phyloP scores from a whole-genome alignment of 495 filamentous ascomycete genomes.

The Hypoxylon intermedium region DNA sequence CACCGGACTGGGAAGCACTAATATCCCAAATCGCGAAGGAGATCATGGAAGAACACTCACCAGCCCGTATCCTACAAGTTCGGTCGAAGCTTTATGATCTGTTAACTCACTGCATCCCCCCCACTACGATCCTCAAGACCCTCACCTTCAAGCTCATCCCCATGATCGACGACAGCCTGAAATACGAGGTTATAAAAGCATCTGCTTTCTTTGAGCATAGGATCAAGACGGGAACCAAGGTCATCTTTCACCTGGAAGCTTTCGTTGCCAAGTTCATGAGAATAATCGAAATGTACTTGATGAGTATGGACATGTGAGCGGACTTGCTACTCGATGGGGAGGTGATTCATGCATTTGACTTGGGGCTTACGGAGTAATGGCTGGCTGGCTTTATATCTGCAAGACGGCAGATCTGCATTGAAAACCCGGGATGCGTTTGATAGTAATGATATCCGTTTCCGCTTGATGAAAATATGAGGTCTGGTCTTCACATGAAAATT shows the following conservation, averaged over 20 bases:
- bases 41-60: conserved; percentile 89
- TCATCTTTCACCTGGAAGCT: conserved; percentile 96
- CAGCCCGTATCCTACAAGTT: conserved; percentile 82
- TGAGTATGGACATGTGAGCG: conserved; percentile 78
- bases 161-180: conserved; percentile 84
- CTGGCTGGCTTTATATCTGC: conserved; percentile 19
- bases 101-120: conserved; percentile 93
- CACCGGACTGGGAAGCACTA: conserved; percentile 94
- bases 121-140: conserved; percentile 90
- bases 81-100: conserved; percentile 94
- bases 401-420: background rate
- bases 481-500: conserved; percentile 1
- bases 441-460: conserved; percentile 21
- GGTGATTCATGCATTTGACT: conserved; percentile 13
- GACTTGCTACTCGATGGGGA: background rate
- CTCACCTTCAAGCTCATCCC: conserved; percentile 91
- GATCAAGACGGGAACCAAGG: conserved; percentile 87
- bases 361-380: conserved; percentile 27
- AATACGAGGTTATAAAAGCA: conserved; percentile 93
- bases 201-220: conserved; percentile 96
- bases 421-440: conserved; percentile 3
- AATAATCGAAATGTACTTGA: conserved; percentile 88
- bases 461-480: background rate
- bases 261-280: conserved; percentile 99
- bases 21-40: conserved; percentile 87